Evolutionary conservation across 352 stramenopile species (phyloP).

Genomic region (Thalassiosira ordinaria): DNA sequence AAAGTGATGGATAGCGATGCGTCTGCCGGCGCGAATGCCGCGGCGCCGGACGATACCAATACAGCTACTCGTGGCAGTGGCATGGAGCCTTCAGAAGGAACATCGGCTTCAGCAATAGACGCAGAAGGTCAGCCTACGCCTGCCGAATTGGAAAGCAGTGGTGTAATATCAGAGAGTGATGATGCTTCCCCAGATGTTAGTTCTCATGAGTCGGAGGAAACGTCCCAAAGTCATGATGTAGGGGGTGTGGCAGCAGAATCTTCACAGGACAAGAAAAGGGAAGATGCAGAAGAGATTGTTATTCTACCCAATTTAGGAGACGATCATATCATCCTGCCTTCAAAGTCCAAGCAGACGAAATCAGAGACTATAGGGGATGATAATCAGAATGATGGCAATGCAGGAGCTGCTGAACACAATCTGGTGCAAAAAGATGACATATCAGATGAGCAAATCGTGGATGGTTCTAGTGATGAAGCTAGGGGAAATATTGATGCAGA

Average conservation of each 20-base stretch:
- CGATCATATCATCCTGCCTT: constrained; percentile 37
- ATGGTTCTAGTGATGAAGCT: background rate
- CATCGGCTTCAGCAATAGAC: background rate
- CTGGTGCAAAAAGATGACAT: background rate
- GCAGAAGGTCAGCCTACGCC: background rate
- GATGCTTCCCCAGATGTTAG: background rate
- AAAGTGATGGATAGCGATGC: constrained; percentile 11
- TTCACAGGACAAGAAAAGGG: constrained; percentile 53
- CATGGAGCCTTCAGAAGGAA: background rate
- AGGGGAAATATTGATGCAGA: background rate
- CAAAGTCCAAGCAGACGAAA: constrained; percentile 17
- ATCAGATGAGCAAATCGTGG: background rate
- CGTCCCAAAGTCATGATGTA: background rate
- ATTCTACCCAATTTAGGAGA: constrained; percentile 32
- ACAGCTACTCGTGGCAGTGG: background rate
- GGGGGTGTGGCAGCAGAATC: background rate
- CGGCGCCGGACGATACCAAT: constrained; percentile 8
- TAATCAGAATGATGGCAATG: constrained; percentile 5
- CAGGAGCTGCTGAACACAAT: too few species aligned
- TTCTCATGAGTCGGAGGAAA: background rate
- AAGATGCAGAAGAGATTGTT: constrained; percentile 21
- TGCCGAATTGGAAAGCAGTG: constrained; percentile 6
- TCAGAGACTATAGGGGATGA: constrained; percentile 4
- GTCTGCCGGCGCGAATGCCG: background rate
- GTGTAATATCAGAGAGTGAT: background rate